phyloP scores from a whole-genome alignment of 2,329 filamentous ascomycete genomes.

The Trichoderma simmonsii region DNA sequence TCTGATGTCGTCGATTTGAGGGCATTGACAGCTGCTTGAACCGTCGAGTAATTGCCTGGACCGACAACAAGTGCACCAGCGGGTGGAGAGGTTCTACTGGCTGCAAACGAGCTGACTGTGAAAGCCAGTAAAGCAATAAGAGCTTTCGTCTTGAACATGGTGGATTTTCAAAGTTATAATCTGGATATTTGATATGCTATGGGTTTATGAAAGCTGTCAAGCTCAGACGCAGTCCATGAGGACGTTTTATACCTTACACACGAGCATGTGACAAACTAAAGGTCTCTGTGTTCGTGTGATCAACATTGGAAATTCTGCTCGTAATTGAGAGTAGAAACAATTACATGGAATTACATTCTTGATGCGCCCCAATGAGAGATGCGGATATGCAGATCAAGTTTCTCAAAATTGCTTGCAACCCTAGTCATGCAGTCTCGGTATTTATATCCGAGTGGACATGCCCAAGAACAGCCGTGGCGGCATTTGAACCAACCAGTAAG shows the following conservation, averaged over 20 bases:
- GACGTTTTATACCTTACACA: neutral
- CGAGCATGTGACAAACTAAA: neutral
- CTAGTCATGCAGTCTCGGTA: neutral
- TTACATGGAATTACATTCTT: neutral
- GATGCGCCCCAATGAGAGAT: neutral
- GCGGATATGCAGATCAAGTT: neutral
- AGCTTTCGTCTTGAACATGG: neutral
- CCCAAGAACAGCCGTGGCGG: neutral
- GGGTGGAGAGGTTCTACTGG: neutral
- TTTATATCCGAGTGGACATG: neutral
- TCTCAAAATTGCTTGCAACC: neutral
- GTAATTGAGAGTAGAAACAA: neutral
- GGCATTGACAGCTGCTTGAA: neutral
- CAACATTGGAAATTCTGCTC: neutral
- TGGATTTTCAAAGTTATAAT: neutral
- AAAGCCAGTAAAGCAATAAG: neutral
- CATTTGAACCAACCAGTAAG: neutral
- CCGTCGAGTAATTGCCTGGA: neutral
- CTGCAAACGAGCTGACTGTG: neutral
- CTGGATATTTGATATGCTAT: neutral
- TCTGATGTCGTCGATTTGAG: neutral
- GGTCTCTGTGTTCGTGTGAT: neutral
- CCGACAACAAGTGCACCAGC: neutral
- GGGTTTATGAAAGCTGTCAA: neutral
- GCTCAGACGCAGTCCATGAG: neutral